These are phyloP conservation scores for Xerocomus cyaneibrunnescens DNA, from an alignment of 1,284 basidiomycete genomes.

Conservation along the genomic window DNA sequence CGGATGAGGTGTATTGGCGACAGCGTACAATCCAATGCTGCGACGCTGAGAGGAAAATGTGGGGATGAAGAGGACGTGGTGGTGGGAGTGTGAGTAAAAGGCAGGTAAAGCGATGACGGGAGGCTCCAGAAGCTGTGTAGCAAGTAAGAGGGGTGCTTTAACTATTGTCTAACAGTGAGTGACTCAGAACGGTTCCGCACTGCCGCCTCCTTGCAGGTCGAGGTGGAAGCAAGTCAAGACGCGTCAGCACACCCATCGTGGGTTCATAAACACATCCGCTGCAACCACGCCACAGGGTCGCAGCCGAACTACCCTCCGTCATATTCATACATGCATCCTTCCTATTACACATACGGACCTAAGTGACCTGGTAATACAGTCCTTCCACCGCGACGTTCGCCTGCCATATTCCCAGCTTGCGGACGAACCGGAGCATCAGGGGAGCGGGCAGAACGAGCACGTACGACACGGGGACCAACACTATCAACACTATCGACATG, in stretches of 20 bases:
- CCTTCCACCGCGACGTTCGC: slow-evolving; percentile 78
- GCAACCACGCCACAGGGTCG: slow-evolving; percentile 30
- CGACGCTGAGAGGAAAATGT: slow-evolving; percentile 11
- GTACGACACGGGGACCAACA: slow-evolving; percentile 57
- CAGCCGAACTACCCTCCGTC: slow-evolving; percentile 19
- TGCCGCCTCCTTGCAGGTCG: background rate
- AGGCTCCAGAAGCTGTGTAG: slow-evolving; percentile 26
- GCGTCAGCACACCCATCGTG: slow-evolving; percentile 34
- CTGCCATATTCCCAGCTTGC: slow-evolving; percentile 73
- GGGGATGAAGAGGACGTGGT: slow-evolving; percentile 19
- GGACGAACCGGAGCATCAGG: slow-evolving; percentile 58
- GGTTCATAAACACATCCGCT: slow-evolving; percentile 25
- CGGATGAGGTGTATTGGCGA: slow-evolving; percentile 21
- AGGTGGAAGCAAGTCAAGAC: slow-evolving; percentile 34
- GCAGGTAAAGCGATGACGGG: background rate
- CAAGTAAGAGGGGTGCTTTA: too few relatives aligned
- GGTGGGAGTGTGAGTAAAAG: slow-evolving; percentile 29
- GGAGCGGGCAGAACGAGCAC: slow-evolving; percentile 64
- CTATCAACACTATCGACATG: slow-evolving; percentile 53
- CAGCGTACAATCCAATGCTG: slow-evolving; percentile 35
- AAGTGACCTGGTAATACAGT: slow-evolving; percentile 50
- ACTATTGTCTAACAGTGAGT: too few relatives aligned
- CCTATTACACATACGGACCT: too few relatives aligned
- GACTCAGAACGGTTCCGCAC: background rate
- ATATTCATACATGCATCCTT: too few relatives aligned